These are phyloP conservation scores for Kazachstania sp. DNA, from an alignment of 1,139 yeast genomes.

Conservation along the genomic window DNA sequence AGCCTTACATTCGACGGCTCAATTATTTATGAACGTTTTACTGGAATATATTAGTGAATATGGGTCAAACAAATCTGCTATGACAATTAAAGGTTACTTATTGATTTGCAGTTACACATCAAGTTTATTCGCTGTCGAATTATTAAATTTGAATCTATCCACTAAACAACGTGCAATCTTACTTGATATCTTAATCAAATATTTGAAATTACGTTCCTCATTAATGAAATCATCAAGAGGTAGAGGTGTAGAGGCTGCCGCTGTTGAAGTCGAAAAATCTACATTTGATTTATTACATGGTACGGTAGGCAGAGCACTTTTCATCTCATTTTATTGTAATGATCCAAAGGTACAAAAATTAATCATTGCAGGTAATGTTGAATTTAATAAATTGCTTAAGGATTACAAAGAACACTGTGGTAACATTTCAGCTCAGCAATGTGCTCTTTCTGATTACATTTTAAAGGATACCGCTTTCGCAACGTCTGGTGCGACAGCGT, in stretches of 20 bases:
- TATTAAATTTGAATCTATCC: constrained; percentile 21
- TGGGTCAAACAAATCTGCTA: constrained; percentile 10
- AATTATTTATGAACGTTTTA: constrained; percentile 18
- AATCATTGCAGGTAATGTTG: constrained; percentile 12
- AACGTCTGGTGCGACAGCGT: constrained; percentile 67
- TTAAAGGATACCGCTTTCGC: constrained; percentile 42
- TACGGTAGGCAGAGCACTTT: constrained; percentile 22
- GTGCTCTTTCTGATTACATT: constrained; percentile 32
- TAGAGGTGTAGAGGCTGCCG: constrained; percentile 8
- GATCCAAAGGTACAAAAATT: constrained; percentile 16
- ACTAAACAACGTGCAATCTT: constrained; percentile 19
- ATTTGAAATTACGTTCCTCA: constrained; percentile 19
- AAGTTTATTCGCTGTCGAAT: constrained; percentile 21
- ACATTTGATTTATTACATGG: constrained; percentile 23
- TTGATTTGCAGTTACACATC: constrained; percentile 18
- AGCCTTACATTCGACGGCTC: constrained; percentile 15
- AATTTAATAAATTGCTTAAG: constrained; percentile 10
- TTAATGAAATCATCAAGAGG: constrained; percentile 15
- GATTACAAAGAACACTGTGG: constrained; percentile 14
- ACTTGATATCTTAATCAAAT: constrained; percentile 19
- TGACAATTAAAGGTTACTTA: constrained; percentile 17
- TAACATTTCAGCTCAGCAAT: background rate
- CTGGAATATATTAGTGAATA: constrained; percentile 17
- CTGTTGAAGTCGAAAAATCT: constrained; percentile 14
- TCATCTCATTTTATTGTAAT: constrained; percentile 21